Evolutionary conservation across 345 rosid species (phyloP).

Genomic region (Anastatica hierochuntica): DNA sequence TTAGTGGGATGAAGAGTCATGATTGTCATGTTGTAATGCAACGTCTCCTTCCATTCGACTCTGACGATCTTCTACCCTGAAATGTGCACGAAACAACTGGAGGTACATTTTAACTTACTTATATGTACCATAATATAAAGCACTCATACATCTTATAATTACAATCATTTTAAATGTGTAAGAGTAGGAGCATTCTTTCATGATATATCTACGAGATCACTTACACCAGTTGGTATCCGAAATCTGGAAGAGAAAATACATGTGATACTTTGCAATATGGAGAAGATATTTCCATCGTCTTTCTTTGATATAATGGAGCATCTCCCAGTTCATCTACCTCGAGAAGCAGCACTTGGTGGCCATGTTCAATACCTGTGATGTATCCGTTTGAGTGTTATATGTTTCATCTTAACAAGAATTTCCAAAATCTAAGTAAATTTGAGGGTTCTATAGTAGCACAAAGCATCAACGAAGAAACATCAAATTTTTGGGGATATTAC

Average conservation of each 20-base stretch:
- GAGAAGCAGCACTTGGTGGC: neutral
- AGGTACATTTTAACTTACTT: neutral
- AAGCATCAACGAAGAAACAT: neutral
- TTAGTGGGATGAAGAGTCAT: too few relatives aligned
- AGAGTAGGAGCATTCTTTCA: rapidly evolving
- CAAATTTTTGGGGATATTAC: neutral
- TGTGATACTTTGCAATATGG: neutral
- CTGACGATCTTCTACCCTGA: too few relatives aligned
- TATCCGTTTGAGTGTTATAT: neutral
- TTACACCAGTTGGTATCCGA: neutral
- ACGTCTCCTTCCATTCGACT: too few relatives aligned
- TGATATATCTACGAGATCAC: neutral
- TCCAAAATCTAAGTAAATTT: neutral
- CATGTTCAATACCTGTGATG: neutral
- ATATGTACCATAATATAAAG: too few relatives aligned
- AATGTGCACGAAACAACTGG: too few relatives aligned
- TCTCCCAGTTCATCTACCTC: neutral
- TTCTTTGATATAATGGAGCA: neutral
- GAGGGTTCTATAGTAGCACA: neutral
- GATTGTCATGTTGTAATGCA: too few relatives aligned
- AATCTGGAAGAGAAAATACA: neutral
- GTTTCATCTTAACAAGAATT: neutral
- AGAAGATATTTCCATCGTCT: neutral
- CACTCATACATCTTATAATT: too few relatives aligned
- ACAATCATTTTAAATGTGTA: too few relatives aligned